Conservation (phyloP, 495 filamentous ascomycete species). For the Daldinia loculata region DNA sequence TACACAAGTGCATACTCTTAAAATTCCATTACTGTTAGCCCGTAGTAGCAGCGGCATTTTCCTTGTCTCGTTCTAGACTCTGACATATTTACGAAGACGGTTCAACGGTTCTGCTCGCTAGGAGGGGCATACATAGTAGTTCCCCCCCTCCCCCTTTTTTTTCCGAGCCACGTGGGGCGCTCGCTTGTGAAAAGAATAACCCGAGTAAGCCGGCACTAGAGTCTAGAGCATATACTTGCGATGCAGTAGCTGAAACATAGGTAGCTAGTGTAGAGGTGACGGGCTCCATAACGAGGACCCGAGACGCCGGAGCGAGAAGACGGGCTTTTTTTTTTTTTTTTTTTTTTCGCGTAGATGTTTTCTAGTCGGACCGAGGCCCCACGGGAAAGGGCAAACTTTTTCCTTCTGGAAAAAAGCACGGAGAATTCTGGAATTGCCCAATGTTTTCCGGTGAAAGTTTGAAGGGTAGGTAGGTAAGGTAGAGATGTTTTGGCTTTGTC, state of each 20-base stretch:
- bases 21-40: neutral
- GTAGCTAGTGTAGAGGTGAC: neutral
- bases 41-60: neutral
- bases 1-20: neutral
- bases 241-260: neutral
- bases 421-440: neutral
- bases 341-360: neutral
- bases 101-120: neutral
- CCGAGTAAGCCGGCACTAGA: neutral
- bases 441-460: neutral
- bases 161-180: neutral
- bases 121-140: neutral
- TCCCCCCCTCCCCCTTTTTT: neutral
- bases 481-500: neutral
- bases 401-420: neutral
- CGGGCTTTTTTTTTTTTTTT: neutral
- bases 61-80: neutral
- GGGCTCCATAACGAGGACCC: neutral
- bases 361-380: constrained; percentile 5
- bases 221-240: neutral
- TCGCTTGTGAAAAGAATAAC: neutral
- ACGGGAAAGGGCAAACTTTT: neutral
- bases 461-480: neutral
- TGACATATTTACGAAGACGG: neutral
- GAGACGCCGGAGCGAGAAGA: neutral